These are phyloP conservation scores for Tolypocladium tundrense DNA, from an alignment of 2,329 filamentous ascomycete genomes.

Conservation along the genomic window DNA sequence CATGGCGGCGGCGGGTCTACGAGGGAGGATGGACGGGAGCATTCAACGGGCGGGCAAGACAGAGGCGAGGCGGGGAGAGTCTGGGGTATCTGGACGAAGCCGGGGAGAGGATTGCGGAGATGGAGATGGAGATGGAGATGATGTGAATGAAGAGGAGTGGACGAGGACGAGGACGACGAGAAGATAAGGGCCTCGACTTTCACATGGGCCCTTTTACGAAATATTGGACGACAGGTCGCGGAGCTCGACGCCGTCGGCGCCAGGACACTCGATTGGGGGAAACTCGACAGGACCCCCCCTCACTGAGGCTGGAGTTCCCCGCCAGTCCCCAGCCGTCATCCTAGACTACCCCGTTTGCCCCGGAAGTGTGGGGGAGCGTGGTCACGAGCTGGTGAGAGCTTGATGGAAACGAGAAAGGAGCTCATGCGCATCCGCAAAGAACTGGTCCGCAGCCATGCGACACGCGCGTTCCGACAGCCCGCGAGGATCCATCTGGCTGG, in stretches of 20 bases:
- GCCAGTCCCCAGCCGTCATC: background rate
- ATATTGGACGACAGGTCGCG: background rate
- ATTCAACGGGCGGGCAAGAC: conserved; percentile 7
- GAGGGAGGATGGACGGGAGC: conserved; percentile 13
- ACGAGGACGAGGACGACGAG: background rate
- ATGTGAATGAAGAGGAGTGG: background rate
- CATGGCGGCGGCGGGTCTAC: conserved; percentile 16
- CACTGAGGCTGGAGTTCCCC: background rate
- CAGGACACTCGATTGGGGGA: background rate
- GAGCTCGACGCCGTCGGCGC: background rate
- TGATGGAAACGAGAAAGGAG: background rate
- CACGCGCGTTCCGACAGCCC: background rate
- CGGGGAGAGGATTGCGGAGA: background rate
- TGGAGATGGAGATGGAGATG: background rate
- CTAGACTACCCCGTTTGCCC: background rate
- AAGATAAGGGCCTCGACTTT: background rate
- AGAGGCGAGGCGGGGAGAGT: background rate
- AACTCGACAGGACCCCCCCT: background rate
- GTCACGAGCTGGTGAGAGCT: background rate
- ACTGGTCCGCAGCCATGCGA: background rate
- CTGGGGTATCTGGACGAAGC: background rate
- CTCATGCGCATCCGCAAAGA: background rate
- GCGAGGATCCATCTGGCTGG: background rate
- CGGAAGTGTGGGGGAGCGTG: background rate
- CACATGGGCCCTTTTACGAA: background rate